Conservation (phyloP, 108 stramenopile genomes). For the Skeletonema potamos region DNA sequence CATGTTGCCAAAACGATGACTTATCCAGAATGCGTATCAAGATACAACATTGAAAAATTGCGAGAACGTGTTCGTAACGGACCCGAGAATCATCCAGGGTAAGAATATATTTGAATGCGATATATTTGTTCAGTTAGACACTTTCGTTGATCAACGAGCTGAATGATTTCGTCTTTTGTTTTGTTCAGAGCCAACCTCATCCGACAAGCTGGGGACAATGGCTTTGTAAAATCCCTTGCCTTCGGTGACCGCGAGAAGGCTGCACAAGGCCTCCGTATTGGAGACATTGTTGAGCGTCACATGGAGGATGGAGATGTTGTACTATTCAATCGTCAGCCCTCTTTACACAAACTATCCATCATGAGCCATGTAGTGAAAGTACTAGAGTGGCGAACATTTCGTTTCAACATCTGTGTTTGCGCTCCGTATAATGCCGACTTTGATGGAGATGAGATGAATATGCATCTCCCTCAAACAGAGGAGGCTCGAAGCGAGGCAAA, state of each 20-base stretch:
- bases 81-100: slow-evolving; percentile 92
- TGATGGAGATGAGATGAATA: slow-evolving; percentile 99
- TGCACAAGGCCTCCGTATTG: slow-evolving; percentile 82
- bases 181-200: slow-evolving; percentile 80
- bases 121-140: not conserved
- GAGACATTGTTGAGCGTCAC: slow-evolving; percentile 98
- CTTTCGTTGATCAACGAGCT: not conserved
- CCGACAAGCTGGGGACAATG: slow-evolving; percentile 63
- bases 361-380: slow-evolving; percentile 97
- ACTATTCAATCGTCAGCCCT: slow-evolving; percentile 99
- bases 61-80: slow-evolving; percentile 88
- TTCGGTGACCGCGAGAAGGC: slow-evolving; percentile 87
- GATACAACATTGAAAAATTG: slow-evolving; percentile 95
- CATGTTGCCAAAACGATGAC: slow-evolving; percentile 96
- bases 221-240: slow-evolving; percentile 84
- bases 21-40: slow-evolving; percentile 93
- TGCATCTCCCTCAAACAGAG: slow-evolving; percentile 99
- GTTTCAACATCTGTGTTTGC: slow-evolving; percentile 99
- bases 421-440: slow-evolving; percentile 99
- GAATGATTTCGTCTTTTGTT: not conserved
- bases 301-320: slow-evolving; percentile 98
- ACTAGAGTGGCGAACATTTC: slow-evolving; percentile 94
- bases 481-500: slow-evolving; percentile 98
- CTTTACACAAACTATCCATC: slow-evolving; percentile 96
- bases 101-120: not conserved